Evolutionary conservation across 148 eudicot genomes (phyloP).

Genomic region (Pouteria glomerata): DNA sequence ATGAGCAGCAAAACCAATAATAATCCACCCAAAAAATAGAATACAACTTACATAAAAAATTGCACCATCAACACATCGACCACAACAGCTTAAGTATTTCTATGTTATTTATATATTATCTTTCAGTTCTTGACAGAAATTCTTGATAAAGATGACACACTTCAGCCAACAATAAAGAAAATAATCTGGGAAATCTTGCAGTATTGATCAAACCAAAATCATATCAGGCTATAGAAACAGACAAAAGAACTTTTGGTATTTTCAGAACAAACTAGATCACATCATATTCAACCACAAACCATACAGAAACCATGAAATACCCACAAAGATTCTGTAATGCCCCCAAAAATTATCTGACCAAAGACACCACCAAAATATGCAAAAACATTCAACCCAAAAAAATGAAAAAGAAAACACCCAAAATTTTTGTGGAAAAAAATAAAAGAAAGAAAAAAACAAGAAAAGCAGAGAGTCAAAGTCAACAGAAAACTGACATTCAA

Average conservation of each 20-base stretch:
- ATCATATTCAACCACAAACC: neutral
- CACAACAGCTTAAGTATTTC: neutral
- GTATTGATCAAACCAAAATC: neutral
- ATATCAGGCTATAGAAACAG: neutral
- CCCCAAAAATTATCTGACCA: neutral
- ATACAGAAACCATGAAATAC: neutral
- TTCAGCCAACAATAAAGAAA: neutral
- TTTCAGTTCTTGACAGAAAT: neutral
- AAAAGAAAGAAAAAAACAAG: neutral
- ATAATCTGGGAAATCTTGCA: neutral
- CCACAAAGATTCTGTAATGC: neutral
- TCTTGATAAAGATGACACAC: neutral
- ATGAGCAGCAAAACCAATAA: neutral
- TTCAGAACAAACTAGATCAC: neutral
- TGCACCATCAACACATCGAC: no score
- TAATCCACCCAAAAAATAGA: no score
- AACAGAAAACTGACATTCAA: constrained; percentile 44
- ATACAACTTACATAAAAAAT: no score
- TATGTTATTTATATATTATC: no score
- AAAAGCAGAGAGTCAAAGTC: neutral
- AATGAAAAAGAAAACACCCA: neutral
- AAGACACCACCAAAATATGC: neutral
- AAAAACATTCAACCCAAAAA: neutral
- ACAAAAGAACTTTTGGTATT: neutral
- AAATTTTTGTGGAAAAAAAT: neutral